These are phyloP conservation scores for Phylloporus gajari DNA, from an alignment of 1,284 basidiomycete species.

Conservation along the genomic window DNA sequence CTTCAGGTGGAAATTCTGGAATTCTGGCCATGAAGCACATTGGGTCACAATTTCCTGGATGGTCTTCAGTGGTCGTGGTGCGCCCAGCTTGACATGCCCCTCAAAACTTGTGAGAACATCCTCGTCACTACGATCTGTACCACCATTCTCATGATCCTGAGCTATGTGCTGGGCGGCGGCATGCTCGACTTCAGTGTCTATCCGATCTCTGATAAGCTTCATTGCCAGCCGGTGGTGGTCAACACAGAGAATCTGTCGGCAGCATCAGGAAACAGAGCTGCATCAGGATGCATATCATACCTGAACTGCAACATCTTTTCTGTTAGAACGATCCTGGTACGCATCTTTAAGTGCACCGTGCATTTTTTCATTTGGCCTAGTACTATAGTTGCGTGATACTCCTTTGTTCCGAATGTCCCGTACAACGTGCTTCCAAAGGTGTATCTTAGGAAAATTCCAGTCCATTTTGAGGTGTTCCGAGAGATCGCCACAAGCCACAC, in stretches of 20 bases:
- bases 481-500: no score
- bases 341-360: no score
- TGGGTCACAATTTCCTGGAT: not conserved
- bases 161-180: not conserved
- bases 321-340: no score
- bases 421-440: slow-evolving; percentile 37
- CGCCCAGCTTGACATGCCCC: not conserved
- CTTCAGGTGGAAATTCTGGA: not conserved
- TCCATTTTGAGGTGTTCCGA: not conserved
- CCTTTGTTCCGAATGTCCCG: slow-evolving; percentile 49
- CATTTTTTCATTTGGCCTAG: slow-evolving; percentile 45
- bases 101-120: not conserved
- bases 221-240: not conserved
- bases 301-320: not conserved
- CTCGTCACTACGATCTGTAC: not conserved
- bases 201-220: not conserved
- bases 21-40: not conserved
- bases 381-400: slow-evolving; percentile 43
- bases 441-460: slow-evolving; percentile 51
- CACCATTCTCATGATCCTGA: not conserved
- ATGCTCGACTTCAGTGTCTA: not conserved
- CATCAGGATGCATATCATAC: not conserved
- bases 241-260: not conserved
- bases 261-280: no score
- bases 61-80: not conserved